Evolutionary conservation across 306 rosid species (phyloP), one percentile per base, ranked within the genome.

Genomic region (Trifolium pratense): DNA sequence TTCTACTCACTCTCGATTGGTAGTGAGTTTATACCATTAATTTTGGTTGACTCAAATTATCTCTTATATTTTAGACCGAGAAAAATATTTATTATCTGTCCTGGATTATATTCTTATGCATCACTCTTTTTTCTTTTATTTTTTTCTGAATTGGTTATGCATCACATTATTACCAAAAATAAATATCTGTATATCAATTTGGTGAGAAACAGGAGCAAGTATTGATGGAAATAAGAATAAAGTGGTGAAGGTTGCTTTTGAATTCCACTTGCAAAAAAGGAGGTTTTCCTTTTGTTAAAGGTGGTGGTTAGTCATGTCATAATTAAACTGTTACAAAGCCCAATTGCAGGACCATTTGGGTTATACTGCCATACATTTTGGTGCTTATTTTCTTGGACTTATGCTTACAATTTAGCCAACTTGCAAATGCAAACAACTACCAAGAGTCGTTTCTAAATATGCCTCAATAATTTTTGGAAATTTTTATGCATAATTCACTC

Each of bases 171-270:
- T n/a, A 37, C 71, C 34, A 15, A 56, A 72, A 78, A 61, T 20
- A 60, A 61, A 79, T 32, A 48, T 18, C 1, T 16, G 46, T 63
- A 16, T 56, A 12, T 45, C 1, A 67, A 25, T 39, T 48, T 60
- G 73, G 63, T 62, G 52, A 52, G 1, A 67, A 63, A 17, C 10
- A 40, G 7, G 26, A n/a, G 81, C 75, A 80, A 76, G 72, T 67
- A 75, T 58, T 79, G 71, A 79, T 73, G 79, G 83, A 78, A 82
- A 78, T 78, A 71, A 82, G 91, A 83, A 86, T 89, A 89, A 86
- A 86, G 93, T 73, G 78, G 71, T 5, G 3, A 61, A 66, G 57
- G 8, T 79, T 79, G 75, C 89, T 82, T 78, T 83, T 58, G 11
- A 48, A 57, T 78, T 74, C 89, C 87, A 82, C 86, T 82, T 81